These are phyloP conservation scores for Cryphonectria naterciae DNA, from an alignment of 2,329 filamentous ascomycete genomes.

Conservation along the genomic window DNA sequence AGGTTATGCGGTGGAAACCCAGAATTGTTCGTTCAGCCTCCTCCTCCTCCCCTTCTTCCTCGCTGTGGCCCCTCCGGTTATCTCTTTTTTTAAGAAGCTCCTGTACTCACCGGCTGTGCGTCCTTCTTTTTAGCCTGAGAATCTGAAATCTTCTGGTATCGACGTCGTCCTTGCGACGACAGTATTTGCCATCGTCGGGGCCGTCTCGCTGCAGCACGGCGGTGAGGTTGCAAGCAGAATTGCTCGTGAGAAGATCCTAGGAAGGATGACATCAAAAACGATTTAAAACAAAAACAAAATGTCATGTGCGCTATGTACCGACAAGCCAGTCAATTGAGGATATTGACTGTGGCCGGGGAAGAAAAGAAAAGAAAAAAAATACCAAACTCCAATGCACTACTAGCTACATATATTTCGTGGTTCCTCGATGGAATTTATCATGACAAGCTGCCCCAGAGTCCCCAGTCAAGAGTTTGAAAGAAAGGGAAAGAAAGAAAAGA, in stretches of 20 bases:
- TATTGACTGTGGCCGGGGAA: not conserved
- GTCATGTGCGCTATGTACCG: slow-evolving; percentile 11
- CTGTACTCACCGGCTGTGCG: slow-evolving; percentile 6
- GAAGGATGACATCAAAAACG: slow-evolving; percentile 37
- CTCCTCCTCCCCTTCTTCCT: not conserved
- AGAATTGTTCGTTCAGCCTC: slow-evolving; percentile 65
- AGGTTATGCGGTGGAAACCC: slow-evolving; percentile 88
- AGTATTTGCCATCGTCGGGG: slow-evolving; percentile 84
- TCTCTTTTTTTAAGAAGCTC: not conserved
- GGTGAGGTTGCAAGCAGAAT: slow-evolving; percentile 75
- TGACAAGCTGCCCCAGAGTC: not conserved
- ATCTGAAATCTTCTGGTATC: slow-evolving; percentile 73
- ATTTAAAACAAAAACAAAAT: not conserved
- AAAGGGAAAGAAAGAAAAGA: too few species aligned
- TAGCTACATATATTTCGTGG: not conserved
- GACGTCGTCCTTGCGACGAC: slow-evolving; percentile 76
- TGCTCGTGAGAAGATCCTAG: slow-evolving; percentile 76
- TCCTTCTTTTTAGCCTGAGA: slow-evolving; percentile 53
- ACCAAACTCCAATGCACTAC: slow-evolving; percentile 4
- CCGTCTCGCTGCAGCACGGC: slow-evolving; percentile 85
- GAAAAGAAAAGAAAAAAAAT: not conserved
- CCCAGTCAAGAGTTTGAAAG: too few species aligned
- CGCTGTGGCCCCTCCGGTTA: not conserved
- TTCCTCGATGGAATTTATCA: not conserved
- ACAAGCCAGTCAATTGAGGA: not conserved